These are phyloP conservation scores for Sphaerulina musiva DNA, from an alignment of 2,329 filamentous ascomycete genomes.

Conservation along the genomic window DNA sequence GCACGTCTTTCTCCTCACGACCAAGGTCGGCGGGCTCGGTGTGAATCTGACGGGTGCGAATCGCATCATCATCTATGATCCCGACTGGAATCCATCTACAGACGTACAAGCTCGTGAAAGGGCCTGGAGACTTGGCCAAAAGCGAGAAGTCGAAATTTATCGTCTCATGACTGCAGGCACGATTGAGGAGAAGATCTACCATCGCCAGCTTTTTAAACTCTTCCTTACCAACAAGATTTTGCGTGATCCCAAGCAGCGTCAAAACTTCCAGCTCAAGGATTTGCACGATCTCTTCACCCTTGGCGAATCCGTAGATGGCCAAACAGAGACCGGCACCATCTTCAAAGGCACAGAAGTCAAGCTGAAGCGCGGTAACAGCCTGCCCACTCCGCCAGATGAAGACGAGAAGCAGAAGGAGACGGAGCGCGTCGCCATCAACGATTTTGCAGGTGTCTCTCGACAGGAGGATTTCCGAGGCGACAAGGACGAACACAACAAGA, in stretches of 20 bases:
- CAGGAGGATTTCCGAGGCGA: slow-evolving; percentile 39
- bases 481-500: slow-evolving; percentile 23
- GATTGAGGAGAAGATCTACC: slow-evolving; percentile 98
- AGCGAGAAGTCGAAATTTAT: slow-evolving; percentile 90
- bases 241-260: slow-evolving; percentile 86
- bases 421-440: slow-evolving; percentile 20
- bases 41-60: slow-evolving; percentile 93
- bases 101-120: slow-evolving; percentile 92
- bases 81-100: slow-evolving; percentile 97
- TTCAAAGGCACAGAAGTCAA: slow-evolving; percentile 83
- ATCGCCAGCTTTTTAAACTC: slow-evolving; percentile 97
- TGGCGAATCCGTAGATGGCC: slow-evolving; percentile 57
- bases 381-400: slow-evolving; percentile 29
- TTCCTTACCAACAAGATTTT: slow-evolving; percentile 95
- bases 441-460: slow-evolving; percentile 39
- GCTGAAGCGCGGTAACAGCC: slow-evolving; percentile 38
- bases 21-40: slow-evolving; percentile 88
- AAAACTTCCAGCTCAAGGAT: slow-evolving; percentile 83
- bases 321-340: slow-evolving; percentile 75
- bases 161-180: slow-evolving; percentile 97
- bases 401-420: slow-evolving; percentile 16
- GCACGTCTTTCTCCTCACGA: slow-evolving; percentile 87
- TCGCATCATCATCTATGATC: slow-evolving; percentile 95
- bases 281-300: slow-evolving; percentile 87
- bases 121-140: slow-evolving; percentile 93